Base-by-base conservation (phyloP, 192 early-diverging fungal genomes). In the Coemansia sp. region DNA sequence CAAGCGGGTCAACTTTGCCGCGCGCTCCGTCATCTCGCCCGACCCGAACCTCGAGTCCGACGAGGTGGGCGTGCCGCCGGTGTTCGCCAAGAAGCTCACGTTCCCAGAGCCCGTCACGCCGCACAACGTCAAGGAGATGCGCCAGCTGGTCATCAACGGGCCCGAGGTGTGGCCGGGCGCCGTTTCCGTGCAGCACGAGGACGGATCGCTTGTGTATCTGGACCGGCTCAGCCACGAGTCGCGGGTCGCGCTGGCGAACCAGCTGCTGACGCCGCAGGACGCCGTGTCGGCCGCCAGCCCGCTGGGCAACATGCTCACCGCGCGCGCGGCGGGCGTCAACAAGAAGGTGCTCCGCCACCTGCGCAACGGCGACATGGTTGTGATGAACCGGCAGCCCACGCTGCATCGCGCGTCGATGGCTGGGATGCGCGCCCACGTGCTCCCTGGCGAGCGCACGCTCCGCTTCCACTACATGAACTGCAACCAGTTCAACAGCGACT, bases 361-460 rank as follows among this genome's bases (percentile, higher is more conserved):
- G 65, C 90, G 92, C 64, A 96, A 97, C 74, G 98, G 98, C 61
- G 98, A 99, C 73, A 91, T 97, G 77, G 86, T 99, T 42, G 86
- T 99, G 58, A 84, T 99, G 69, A 99, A 99, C 85, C 94, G 98
- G 61, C 98, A 99, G 83, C 98, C 98, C 6, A 99, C 98, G 36
- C 88, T 99, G 69, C 98, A 99, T 87, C 98, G 98, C 66, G 97
- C 98, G 45, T 98, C 96, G 16, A 98, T 98, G 85, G 98, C 98
- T 87, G 95, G 94, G 2, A 97, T 98, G 87, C 93, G 92, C 19
- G 98, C 95, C 8, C 90, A 92, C 59, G 89, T 99, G 46, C 84
- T 99, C 16, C 94, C 94, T 5, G 95, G 94, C 52, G 98, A 99
- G 80, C 96, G 93, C 66, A 99, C 98, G 13, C 94, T 99, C 84